These are phyloP conservation scores for Talaromyces ruber DNA, from an alignment of 495 filamentous ascomycete species.

Conservation along the genomic window DNA sequence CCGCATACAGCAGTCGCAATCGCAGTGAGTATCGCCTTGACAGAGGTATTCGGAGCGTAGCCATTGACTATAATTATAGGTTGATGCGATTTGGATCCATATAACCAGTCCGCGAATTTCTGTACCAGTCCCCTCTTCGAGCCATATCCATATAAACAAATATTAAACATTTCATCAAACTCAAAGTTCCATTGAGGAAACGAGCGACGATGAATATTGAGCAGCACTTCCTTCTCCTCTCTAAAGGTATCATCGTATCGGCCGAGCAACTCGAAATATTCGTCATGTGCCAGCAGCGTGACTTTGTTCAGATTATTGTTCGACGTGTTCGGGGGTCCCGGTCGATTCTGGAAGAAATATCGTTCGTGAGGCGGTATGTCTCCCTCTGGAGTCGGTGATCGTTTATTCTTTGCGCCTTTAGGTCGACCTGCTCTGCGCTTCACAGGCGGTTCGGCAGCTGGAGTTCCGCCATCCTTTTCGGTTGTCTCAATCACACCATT, in stretches of 20 bases:
- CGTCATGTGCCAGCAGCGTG: slow-evolving; percentile 74
- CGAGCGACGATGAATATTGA: slow-evolving; percentile 65
- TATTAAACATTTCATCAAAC: slow-evolving; percentile 77
- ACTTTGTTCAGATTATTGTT: slow-evolving; percentile 74
- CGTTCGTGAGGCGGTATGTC: slow-evolving; percentile 79
- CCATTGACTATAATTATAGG: slow-evolving; percentile 83
- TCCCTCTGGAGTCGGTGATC: slow-evolving; percentile 68
- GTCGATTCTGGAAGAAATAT: slow-evolving; percentile 88
- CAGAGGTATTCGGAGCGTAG: slow-evolving; percentile 65
- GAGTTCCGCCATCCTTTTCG: slow-evolving; percentile 20
- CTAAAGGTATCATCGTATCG: slow-evolving; percentile 63
- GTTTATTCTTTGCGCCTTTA: slow-evolving; percentile 54
- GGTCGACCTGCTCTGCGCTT: slow-evolving; percentile 53
- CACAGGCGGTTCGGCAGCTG: slow-evolving; percentile 31
- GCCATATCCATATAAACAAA: slow-evolving; percentile 89
- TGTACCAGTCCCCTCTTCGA: slow-evolving; percentile 73
- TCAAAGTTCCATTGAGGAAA: slow-evolving; percentile 94
- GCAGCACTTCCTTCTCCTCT: slow-evolving; percentile 60
- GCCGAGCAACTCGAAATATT: slow-evolving; percentile 70
- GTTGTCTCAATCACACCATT: slow-evolving; percentile 29
- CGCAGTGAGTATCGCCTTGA: slow-evolving; percentile 71
- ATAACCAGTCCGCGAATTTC: slow-evolving; percentile 67
- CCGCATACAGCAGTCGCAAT: slow-evolving; percentile 59
- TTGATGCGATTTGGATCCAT: slow-evolving; percentile 27
- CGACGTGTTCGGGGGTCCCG: slow-evolving; percentile 73